These are phyloP conservation scores for Solanum habrochaites DNA, from an alignment of 257 asterid genomes.

Conservation along the genomic window DNA sequence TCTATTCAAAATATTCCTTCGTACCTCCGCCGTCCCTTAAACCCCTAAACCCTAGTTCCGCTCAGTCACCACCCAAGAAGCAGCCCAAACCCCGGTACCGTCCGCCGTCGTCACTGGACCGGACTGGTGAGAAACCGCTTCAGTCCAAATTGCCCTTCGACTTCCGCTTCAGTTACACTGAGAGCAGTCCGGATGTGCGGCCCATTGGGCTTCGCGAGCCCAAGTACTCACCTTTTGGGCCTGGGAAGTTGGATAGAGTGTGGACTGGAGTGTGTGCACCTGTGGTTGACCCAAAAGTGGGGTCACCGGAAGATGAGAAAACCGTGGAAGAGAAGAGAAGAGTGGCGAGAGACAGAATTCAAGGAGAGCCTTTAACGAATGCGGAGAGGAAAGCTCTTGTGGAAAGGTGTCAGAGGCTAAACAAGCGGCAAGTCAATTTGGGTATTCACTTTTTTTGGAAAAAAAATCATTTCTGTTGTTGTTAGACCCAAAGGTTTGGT, in stretches of 20 bases:
- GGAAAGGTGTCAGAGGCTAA: slow-evolving; percentile 57
- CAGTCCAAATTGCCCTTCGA: slow-evolving; percentile 76
- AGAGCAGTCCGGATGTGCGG: slow-evolving; percentile 48
- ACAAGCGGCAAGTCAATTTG: slow-evolving; percentile 70
- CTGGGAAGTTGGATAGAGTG: slow-evolving; percentile 55
- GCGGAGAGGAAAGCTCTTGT: slow-evolving; percentile 72
- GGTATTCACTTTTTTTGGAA: slow-evolving; percentile 20
- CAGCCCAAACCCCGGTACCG: slow-evolving; percentile 54
- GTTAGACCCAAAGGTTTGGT: background rate
- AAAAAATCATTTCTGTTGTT: background rate
- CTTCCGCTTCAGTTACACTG: slow-evolving; percentile 93
- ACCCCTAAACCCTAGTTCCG: slow-evolving; percentile 16
- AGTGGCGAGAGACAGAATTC: slow-evolving; percentile 37
- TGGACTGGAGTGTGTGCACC: slow-evolving; percentile 99
- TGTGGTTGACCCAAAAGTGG: slow-evolving; percentile 62
- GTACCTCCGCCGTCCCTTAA: slow-evolving; percentile 56
- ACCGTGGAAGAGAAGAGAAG: slow-evolving; percentile 71
- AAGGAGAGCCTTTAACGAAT: slow-evolving; percentile 60
- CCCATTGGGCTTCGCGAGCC: slow-evolving; percentile 94
- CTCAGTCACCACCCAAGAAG: slow-evolving; percentile 7
- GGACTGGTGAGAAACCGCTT: slow-evolving; percentile 22
- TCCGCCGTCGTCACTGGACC: slow-evolving; percentile 77
- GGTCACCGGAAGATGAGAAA: slow-evolving; percentile 33
- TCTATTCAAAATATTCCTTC: slow-evolving; percentile 53
- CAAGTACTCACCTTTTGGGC: slow-evolving; percentile 93